Percentiles rank a stretch among this genome's conserved stretches.
Conservation (phyloP, 331 rosid genomes). For the Acacia pycnantha region DNA sequence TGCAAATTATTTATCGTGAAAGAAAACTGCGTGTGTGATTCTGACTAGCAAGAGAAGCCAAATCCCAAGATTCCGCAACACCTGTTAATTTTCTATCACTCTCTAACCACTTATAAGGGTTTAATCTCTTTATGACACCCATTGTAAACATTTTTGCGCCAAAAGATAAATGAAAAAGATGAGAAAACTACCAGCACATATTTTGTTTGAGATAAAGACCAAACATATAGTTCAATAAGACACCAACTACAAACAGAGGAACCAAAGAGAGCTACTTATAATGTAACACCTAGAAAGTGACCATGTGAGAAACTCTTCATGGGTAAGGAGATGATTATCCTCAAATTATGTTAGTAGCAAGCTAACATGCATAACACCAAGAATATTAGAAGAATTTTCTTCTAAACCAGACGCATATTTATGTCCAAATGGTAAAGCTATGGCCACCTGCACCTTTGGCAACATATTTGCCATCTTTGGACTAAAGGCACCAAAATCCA, state of each 20-base stretch:
- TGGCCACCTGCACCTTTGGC: neutral
- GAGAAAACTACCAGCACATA: neutral
- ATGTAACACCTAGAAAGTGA: neutral
- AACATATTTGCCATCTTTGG: constrained; percentile 4
- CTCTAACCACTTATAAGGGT: neutral
- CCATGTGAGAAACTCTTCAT: neutral
- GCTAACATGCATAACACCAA: constrained; percentile 4
- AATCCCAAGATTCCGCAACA: neutral
- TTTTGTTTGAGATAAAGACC: neutral
- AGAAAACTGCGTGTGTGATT: neutral
- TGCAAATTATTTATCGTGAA: neutral
- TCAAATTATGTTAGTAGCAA: neutral
- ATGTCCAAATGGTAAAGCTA: neutral
- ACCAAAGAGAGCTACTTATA: neutral
- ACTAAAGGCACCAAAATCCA: constrained; percentile 3
- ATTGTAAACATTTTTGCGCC: neutral
- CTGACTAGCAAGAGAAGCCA: neutral
- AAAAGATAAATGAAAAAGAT: neutral
- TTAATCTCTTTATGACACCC: neutral
- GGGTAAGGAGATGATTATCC: neutral
- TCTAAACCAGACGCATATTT: neutral
- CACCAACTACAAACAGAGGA: neutral
- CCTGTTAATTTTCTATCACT: neutral
- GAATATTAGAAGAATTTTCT: neutral
- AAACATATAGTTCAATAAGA: neutral